Percentiles rank a stretch among this genome's conserved stretches.
These are phyloP conservation scores for Scedosporium apiospermum DNA, from an alignment of 2,329 filamentous ascomycete genomes.

Conservation along the genomic window DNA sequence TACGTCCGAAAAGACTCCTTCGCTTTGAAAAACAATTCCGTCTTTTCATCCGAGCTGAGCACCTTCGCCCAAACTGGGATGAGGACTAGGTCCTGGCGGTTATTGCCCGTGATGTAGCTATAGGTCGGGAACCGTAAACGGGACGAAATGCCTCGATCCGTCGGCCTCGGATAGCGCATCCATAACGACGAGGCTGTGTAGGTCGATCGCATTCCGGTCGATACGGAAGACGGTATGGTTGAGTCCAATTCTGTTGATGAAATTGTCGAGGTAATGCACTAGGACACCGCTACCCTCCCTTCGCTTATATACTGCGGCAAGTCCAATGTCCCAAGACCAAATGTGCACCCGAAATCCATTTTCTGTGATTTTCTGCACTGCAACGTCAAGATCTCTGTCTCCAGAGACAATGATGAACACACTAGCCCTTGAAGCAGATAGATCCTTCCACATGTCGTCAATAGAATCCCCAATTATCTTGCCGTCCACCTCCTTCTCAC, in stretches of 20 bases:
- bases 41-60: no score
- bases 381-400: not conserved
- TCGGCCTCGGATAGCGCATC: not conserved
- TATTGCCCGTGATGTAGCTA: no score
- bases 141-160: no score
- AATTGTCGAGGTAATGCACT: not conserved
- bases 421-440: no score
- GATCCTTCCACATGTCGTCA: not conserved
- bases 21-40: no score
- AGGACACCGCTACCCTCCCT: not conserved
- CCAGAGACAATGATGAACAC: slow-evolving; percentile 2
- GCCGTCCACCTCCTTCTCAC: not conserved
- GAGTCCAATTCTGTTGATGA: not conserved
- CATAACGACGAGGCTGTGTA: not conserved
- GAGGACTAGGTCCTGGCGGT: no score
- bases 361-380: not conserved
- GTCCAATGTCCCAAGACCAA: not conserved
- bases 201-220: not conserved
- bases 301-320: not conserved
- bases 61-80: no score
- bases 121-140: no score
- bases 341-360: not conserved
- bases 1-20: no score
- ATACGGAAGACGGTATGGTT: not conserved
- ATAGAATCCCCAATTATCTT: not conserved